These are phyloP conservation scores for Picea abies DNA, from an alignment of 83 land plant genomes.

Conservation along the genomic window DNA sequence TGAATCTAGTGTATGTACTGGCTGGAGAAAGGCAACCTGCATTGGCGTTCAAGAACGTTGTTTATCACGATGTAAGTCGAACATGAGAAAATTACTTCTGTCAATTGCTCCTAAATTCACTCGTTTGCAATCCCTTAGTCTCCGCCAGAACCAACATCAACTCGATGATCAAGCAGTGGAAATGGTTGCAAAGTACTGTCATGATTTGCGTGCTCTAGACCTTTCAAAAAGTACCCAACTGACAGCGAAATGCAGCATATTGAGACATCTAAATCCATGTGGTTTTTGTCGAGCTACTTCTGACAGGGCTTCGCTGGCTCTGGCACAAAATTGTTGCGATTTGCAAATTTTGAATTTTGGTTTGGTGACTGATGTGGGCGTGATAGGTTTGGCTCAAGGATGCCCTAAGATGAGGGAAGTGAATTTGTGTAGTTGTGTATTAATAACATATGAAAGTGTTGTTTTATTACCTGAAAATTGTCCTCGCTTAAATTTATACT, in stretches of 20 bases:
- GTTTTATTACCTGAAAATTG: slow-evolving; percentile 85
- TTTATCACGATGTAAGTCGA: slow-evolving; percentile 62
- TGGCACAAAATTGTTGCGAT: no score
- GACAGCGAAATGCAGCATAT: neutral
- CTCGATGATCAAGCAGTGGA: slow-evolving; percentile 62
- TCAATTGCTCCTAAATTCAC: no score
- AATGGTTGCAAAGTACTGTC: no score
- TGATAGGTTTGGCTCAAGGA: slow-evolving; percentile 76
- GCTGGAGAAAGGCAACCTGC: slow-evolving; percentile 84
- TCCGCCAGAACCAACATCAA: slow-evolving; percentile 71
- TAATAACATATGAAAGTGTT: slow-evolving; percentile 92
- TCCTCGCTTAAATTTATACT: slow-evolving; percentile 70
- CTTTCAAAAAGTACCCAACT: slow-evolving; percentile 12
- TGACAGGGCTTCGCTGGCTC: no score
- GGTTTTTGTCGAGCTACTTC: no score
- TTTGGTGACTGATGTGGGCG: slow-evolving; percentile 82
- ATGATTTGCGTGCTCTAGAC: no score
- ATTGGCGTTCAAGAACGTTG: slow-evolving; percentile 71
- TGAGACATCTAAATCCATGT: no score
- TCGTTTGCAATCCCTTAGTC: slow-evolving; percentile 55
- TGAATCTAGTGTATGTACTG: neutral
- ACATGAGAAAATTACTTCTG: no score
- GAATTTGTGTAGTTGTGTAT: no score
- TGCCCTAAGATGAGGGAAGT: slow-evolving; percentile 83
- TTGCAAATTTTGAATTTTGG: slow-evolving; percentile 63